Conservation (phyloP, 2,329 filamentous ascomycete genomes). For the Alternaria angustiovoidea region DNA sequence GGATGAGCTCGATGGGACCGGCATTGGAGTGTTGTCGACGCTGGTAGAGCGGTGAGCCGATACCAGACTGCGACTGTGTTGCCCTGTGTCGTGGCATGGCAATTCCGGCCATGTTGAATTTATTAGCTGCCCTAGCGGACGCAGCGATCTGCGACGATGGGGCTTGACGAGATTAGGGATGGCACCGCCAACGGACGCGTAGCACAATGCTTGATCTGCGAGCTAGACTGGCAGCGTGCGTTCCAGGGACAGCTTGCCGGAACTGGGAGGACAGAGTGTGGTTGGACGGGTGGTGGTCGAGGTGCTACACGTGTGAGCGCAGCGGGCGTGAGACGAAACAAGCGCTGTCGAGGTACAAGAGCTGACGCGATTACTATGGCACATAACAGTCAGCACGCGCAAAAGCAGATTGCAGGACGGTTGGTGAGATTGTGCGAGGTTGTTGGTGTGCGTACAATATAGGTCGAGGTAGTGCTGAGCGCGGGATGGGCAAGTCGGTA, state of each 20-base stretch:
- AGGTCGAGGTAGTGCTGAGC: constrained; percentile 14
- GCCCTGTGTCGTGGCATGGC: constrained; percentile 52
- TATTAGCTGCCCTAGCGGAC: constrained; percentile 34
- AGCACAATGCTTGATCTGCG: constrained; percentile 30
- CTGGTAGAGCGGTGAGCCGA: constrained; percentile 50
- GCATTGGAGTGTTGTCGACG: constrained; percentile 43
- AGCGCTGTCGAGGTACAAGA: constrained; percentile 48
- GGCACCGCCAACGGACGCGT: constrained; percentile 32
- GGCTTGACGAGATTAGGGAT: constrained; percentile 41
- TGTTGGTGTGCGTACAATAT: constrained; percentile 38
- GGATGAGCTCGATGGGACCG: constrained; percentile 54
- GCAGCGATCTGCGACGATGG: constrained; percentile 32
- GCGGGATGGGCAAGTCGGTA: constrained; percentile 18
- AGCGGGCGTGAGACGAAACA: constrained; percentile 50
- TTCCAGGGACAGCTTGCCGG: constrained; percentile 32
- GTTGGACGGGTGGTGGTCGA: constrained; percentile 17
- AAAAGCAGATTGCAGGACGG: constrained; percentile 34
- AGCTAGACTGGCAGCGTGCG: constrained; percentile 32
- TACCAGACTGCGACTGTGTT: constrained; percentile 47
- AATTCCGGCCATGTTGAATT: constrained; percentile 48
- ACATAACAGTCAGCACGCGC: constrained; percentile 43
- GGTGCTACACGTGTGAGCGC: constrained; percentile 44
- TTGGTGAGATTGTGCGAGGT: constrained; percentile 12
- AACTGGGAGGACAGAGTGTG: constrained; percentile 10
- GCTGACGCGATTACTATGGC: constrained; percentile 43